Base-by-base conservation (phyloP, 495 filamentous ascomycete genomes). In the Articulospora tetracladia region DNA sequence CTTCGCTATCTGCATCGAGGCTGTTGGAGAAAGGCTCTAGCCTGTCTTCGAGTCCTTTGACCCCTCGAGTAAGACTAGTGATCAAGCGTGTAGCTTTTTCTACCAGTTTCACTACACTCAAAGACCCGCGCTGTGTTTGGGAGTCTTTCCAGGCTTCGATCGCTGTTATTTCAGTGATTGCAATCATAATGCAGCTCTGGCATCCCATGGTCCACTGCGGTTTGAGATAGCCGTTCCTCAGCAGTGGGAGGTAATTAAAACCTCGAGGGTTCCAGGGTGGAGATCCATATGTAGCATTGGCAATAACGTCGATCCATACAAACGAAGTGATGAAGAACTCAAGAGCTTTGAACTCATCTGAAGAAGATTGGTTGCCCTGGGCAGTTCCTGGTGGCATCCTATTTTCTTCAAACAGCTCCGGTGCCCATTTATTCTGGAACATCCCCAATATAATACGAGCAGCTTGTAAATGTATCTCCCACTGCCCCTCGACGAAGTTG, bases 271-370 rank as follows among this genome's bases (percentile, higher is more conserved):
- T 44, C 7, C 2, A 13, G 23, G 22, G 13, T 22, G 11, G 23
- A 3, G 41, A 13, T 1, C 55, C 55, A 58, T 41, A 32, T 12
- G 55, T 49, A 13, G 55, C 55, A 17, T 25, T 49, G 15, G 55
- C 55, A 50, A 58, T 47, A 24, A 58, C 49, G 26, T 58, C 55
- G 15, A 58, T 34, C 55, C 55, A 58, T 13, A 58, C 25, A 28
- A 58, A 58, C 13, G 20, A 49, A 4, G 8, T 30, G 17, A 58
- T 50, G 36, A 49, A 48, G 24, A 58, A 49, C n/a, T 50, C 36
- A 4, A 58, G 55, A n/a, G 44, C 25, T 41, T 48, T 48, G 39
- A 17, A 15, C n/a, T 58, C 44, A 49, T 58, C 10, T 12, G 23
- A 11, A 19, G 25, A 32, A 48, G 13, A 49, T 30, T 54, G 28